Evolutionary conservation across 345 rosid species (phyloP), one percentile per base, ranked within the genome.

Genomic region (Anacardium occidentale): DNA sequence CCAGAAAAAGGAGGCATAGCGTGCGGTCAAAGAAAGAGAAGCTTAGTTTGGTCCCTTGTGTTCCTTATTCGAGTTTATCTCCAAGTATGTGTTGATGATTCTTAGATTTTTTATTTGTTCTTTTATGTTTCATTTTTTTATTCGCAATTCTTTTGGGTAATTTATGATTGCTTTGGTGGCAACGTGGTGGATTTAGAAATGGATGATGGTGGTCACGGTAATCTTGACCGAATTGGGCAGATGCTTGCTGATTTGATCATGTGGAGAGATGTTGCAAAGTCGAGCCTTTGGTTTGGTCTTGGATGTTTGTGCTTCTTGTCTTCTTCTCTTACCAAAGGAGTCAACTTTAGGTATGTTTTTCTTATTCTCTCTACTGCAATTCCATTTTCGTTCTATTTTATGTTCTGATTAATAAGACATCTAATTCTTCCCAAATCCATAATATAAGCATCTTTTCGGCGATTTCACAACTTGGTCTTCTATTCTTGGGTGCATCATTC

Each of bases 211-310:
- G 79, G 84, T 66, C 82, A 79, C 45, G 79, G 86, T 59, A 88
- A 85, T 75, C 76, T 91, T 58, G 90, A 91, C 62, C 72, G 77
- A 71, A 79, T 92, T 20, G 85, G 83, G 37, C 82, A 85, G 79
- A 70, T 78, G 21, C 50, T 92, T 21, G 64, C 48, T 66, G 96
- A 92, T 76, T 66, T 94, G 81, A 62, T 89, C 14, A 83, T 89
- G 93, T 94, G 98, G 98, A 89, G 78, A 74, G 96, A 94, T 76
- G 85, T 75, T 66, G 91, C 97, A 7, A 94, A 87, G 72, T 90
- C 98, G 44, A 91, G 89, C 26, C 87, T 94, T 63, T 94, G 98
- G 96, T 91, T 91, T 67, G 98, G 97, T 32, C 70, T 94, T 11
- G 97, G 98, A 29, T 90, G 86, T 73, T 59, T 92, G n/a, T 84